phyloP scores from a whole-genome alignment of 2,329 filamentous ascomycete species.

The Beauveria pseudobassiana region DNA sequence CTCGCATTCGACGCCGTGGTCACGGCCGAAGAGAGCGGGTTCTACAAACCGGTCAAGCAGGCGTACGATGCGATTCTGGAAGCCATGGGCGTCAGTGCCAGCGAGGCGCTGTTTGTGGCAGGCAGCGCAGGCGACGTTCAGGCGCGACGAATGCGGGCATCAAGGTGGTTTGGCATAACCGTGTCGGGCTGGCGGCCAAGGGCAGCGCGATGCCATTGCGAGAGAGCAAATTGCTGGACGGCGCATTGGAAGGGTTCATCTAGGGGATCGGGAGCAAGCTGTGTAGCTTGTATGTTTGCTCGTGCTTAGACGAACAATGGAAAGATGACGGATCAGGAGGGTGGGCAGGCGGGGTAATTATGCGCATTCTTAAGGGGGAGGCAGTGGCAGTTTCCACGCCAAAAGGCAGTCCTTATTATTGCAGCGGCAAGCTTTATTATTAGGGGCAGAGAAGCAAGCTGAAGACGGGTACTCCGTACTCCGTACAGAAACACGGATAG shows the following conservation, averaged over 20 bases:
- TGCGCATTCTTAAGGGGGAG: no score
- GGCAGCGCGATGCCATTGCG: constrained; percentile 18
- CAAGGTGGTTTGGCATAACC: constrained; percentile 33
- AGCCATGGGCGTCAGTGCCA: constrained; percentile 18
- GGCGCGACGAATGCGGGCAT: constrained; percentile 30
- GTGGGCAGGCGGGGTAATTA: no score
- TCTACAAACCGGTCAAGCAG: constrained; percentile 28
- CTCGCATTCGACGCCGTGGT: constrained; percentile 25
- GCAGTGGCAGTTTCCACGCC: no score
- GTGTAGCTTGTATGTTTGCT: not conserved
- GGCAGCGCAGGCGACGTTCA: constrained; percentile 33
- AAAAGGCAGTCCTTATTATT: no score
- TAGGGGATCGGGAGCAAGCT: not conserved
- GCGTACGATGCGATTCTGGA: constrained; percentile 27
- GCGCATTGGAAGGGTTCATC: constrained; percentile 14
- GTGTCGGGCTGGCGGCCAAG: constrained; percentile 20
- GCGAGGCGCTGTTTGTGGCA: constrained; percentile 28
- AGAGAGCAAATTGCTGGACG: constrained; percentile 18
- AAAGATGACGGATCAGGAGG: no score
- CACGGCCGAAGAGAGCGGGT: constrained; percentile 32
- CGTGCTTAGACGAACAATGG: no score
- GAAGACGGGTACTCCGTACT: no score
- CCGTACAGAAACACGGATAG: no score
- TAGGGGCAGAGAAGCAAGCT: no score
- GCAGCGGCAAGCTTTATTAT: no score